These are phyloP conservation scores for Herpetomonas muscarum DNA, from an alignment of 208 protist genomes.

Conservation along the genomic window DNA sequence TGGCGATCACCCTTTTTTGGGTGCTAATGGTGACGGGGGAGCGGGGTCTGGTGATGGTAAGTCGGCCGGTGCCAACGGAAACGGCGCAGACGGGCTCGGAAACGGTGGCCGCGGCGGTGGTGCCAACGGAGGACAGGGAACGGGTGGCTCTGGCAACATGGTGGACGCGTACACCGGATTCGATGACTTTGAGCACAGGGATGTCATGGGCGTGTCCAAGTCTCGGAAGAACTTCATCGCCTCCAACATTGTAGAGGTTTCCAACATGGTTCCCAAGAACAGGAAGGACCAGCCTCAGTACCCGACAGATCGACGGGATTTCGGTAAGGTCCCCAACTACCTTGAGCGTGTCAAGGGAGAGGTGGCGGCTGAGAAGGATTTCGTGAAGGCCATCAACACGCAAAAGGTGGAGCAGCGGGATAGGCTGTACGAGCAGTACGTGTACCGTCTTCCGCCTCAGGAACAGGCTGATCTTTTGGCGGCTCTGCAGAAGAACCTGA, in stretches of 20 bases:
- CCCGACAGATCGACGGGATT: conserved; percentile 69
- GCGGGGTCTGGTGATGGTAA: neutral
- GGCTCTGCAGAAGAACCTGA: conserved; percentile 65
- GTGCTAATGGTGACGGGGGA: conserved; percentile 11
- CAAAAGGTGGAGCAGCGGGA: conserved; percentile 33
- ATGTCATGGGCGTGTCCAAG: neutral
- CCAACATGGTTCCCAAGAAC: conserved; percentile 83
- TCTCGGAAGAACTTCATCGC: conserved; percentile 34
- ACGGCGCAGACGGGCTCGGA: no score
- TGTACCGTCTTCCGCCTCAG: conserved; percentile 69
- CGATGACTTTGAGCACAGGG: neutral
- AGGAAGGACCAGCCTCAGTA: conserved; percentile 52
- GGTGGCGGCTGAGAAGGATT: conserved; percentile 76
- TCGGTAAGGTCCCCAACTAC: conserved; percentile 85
- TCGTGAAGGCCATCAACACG: conserved; percentile 64
- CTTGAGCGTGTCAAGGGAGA: conserved; percentile 84
- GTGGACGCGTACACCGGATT: neutral
- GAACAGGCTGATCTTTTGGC: conserved; percentile 70
- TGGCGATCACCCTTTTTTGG: neutral
- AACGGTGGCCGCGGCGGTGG: no score
- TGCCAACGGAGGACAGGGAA: no score
- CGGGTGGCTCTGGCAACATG: no score
- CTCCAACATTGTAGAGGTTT: conserved; percentile 92
- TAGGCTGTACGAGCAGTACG: conserved; percentile 43
- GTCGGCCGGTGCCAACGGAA: neutral